Percentiles rank a stretch among this genome's conserved stretches.
These are phyloP conservation scores for Wickerhamiella parazyma DNA, from an alignment of 805 yeast species.

Conservation along the genomic window DNA sequence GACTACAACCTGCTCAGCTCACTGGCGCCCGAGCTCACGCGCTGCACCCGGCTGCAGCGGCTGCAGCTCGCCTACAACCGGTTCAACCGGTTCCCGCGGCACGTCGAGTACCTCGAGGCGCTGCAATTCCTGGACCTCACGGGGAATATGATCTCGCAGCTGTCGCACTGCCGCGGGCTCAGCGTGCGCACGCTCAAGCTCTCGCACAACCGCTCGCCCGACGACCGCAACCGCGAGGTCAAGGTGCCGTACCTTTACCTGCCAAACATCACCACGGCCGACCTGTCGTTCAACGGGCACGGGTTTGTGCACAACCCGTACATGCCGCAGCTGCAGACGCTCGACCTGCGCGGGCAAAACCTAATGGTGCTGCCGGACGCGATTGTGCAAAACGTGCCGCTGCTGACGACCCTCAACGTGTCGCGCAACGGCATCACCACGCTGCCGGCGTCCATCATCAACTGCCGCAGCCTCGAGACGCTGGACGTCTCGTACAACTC, in stretches of 20 bases:
- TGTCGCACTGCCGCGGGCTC: not conserved
- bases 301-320: conserved; percentile 36
- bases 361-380: conserved; percentile 57
- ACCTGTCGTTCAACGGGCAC: not conserved
- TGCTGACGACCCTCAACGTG: conserved; percentile 57
- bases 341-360: conserved; percentile 73
- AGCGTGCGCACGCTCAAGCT: conserved; percentile 1
- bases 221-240: conserved; percentile 67
- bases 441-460: conserved; percentile 56
- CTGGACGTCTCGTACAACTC: conserved; percentile 66
- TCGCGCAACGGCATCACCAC: conserved; percentile 72
- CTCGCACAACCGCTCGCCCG: conserved; percentile 42
- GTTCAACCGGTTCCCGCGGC: conserved; percentile 44
- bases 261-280: not conserved
- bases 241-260: conserved; percentile 4
- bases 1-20: conserved; percentile 56
- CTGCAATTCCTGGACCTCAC: conserved; percentile 41
- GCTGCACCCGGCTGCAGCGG: conserved; percentile 43
- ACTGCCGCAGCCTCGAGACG: conserved; percentile 43
- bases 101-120: conserved; percentile 42
- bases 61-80: conserved; percentile 76
- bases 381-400: conserved; percentile 46
- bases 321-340: conserved; percentile 48
- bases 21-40: conserved; percentile 46
- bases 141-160: conserved; percentile 23